phyloP scores from a whole-genome alignment of 176 grass and related monocot genomes.

The Puya raimondii region DNA sequence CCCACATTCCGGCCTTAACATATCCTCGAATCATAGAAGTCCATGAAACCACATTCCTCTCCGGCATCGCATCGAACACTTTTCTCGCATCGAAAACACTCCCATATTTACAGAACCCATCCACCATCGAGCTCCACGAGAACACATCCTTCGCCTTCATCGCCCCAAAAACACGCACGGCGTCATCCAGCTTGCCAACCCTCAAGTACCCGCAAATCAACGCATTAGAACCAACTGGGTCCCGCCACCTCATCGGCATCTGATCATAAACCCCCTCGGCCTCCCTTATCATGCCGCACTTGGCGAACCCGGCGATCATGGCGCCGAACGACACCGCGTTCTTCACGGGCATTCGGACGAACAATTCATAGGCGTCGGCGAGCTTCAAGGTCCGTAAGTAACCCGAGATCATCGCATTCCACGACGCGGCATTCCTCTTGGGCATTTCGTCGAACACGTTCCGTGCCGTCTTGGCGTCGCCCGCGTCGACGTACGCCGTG shows the following conservation, averaged over 20 bases:
- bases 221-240: constrained; percentile 44
- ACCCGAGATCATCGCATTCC: constrained; percentile 53
- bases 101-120: constrained; percentile 53
- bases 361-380: constrained; percentile 33
- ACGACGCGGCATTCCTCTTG: constrained; percentile 38
- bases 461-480: constrained; percentile 30
- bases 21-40: constrained; percentile 61
- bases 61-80: constrained; percentile 50
- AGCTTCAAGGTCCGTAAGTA: constrained; percentile 28
- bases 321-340: constrained; percentile 53
- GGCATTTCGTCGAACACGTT: constrained; percentile 61
- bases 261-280: constrained; percentile 32
- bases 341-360: constrained; percentile 36
- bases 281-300: constrained; percentile 44
- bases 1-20: constrained; percentile 29
- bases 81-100: constrained; percentile 32
- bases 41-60: constrained; percentile 68
- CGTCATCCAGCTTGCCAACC: constrained; percentile 39
- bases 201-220: constrained; percentile 42
- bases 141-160: constrained; percentile 45
- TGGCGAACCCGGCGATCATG: constrained; percentile 45
- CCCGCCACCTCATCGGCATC: constrained; percentile 34
- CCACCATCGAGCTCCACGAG: constrained; percentile 51
- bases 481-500: constrained; percentile 41
- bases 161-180: constrained; percentile 31